These are phyloP conservation scores for Dactylellina sp. DNA, from an alignment of 2,329 filamentous ascomycete genomes.

Conservation along the genomic window DNA sequence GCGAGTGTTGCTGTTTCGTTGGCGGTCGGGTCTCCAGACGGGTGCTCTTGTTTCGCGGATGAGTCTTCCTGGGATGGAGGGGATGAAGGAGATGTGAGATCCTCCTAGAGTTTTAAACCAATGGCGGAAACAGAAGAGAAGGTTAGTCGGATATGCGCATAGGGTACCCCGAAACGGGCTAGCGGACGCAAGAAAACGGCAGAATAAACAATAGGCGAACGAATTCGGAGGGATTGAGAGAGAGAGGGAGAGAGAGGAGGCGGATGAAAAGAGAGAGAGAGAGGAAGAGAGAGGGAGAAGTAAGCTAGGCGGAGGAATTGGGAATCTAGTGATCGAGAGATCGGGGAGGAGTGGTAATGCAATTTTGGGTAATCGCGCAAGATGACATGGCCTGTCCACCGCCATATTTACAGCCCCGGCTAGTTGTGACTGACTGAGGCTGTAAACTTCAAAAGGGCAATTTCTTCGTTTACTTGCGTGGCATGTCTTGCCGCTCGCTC, in stretches of 20 bases:
- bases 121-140: slow-evolving; percentile 17
- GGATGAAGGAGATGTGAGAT: slow-evolving; percentile 11
- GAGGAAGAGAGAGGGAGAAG: not conserved
- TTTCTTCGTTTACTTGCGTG: slow-evolving; percentile 33
- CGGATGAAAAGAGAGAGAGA: slow-evolving; percentile 1
- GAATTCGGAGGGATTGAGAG: slow-evolving; percentile 30
- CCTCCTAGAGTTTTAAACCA: slow-evolving; percentile 46
- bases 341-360: not conserved
- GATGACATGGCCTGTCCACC: slow-evolving; percentile 15
- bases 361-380: slow-evolving; percentile 30
- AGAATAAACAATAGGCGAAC: slow-evolving; percentile 32
- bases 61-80: slow-evolving; percentile 29
- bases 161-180: slow-evolving; percentile 40
- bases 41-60: slow-evolving; percentile 30
- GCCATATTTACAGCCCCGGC: slow-evolving; percentile 1
- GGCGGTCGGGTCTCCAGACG: slow-evolving; percentile 29
- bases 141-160: slow-evolving; percentile 34
- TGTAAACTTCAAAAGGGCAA: slow-evolving; percentile 31
- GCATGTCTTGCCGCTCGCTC: slow-evolving; percentile 25
- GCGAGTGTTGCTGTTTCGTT: slow-evolving; percentile 18
- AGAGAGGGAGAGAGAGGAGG: slow-evolving; percentile 31
- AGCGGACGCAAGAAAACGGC: slow-evolving; percentile 39
- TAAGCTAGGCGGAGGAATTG: slow-evolving; percentile 1
- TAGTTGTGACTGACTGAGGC: slow-evolving; percentile 7
- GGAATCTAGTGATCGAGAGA: not conserved